Percentiles rank a stretch among this genome's conserved stretches.
These are phyloP conservation scores for Nematocida sp. DNA, from an alignment of 371 early-diverging fungal species.

Conservation along the genomic window DNA sequence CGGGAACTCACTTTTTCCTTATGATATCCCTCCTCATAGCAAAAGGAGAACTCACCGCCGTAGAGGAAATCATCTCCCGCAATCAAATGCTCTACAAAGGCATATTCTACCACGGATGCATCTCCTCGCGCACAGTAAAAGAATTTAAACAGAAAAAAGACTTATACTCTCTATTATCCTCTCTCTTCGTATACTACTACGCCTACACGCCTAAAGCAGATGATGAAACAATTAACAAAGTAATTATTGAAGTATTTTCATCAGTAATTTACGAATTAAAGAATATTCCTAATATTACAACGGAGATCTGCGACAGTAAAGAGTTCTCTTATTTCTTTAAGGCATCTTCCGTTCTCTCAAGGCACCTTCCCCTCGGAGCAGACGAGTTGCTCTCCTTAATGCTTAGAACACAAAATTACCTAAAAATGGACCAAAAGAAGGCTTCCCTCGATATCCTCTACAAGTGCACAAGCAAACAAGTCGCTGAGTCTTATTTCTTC, in stretches of 20 bases:
- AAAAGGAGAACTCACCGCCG: slow-evolving; percentile 39
- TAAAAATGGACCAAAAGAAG: background rate
- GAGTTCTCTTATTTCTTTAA: slow-evolving; percentile 52
- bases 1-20: slow-evolving; percentile 11
- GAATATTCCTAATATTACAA: background rate
- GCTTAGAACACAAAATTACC: background rate
- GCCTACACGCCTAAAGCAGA: slow-evolving; percentile 6
- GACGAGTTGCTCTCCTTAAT: slow-evolving; percentile 9
- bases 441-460: background rate
- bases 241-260: slow-evolving; percentile 10
- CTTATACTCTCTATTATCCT: slow-evolving; percentile 20
- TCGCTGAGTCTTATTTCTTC: slow-evolving; percentile 42
- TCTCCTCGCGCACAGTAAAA: background rate
- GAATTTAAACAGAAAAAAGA: slow-evolving; percentile 6
- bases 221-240: slow-evolving; percentile 18
- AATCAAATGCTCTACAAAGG: slow-evolving; percentile 30
- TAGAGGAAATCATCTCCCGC: slow-evolving; percentile 7
- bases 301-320: slow-evolving; percentile 5
- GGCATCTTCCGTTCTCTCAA: slow-evolving; percentile 3
- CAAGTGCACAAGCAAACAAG: slow-evolving; percentile 14
- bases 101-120: slow-evolving; percentile 7
- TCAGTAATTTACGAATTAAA: slow-evolving; percentile 1
- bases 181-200: slow-evolving; percentile 45
- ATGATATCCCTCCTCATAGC: slow-evolving; percentile 19
- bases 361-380: background rate